Conservation (phyloP, 345 rosid genomes). For the Gossypium turneri region DNA sequence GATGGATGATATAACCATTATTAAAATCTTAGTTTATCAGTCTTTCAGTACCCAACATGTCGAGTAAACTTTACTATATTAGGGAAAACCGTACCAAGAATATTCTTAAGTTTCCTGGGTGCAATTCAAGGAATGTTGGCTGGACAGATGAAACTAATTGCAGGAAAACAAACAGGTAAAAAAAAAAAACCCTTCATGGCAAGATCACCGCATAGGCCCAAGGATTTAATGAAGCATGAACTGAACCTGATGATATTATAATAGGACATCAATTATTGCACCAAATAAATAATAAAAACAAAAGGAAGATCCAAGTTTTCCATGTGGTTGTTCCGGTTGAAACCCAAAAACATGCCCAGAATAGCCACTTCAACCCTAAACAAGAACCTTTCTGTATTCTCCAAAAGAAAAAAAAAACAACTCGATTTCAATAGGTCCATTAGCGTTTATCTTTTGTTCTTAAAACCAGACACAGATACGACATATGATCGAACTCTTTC, state of each 20-base stretch:
- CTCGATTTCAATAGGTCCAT: not conserved
- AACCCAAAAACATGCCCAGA: not conserved
- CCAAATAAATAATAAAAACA: not conserved
- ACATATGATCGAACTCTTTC: not conserved
- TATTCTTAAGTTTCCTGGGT: not conserved
- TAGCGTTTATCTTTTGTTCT: not conserved
- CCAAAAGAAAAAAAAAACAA: not conserved
- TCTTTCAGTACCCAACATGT: not conserved
- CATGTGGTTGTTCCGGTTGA: not conserved
- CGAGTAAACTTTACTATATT: not conserved
- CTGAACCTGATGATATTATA: not conserved
- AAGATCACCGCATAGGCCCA: not conserved
- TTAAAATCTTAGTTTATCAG: not conserved
- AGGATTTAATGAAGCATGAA: not conserved
- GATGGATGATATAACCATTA: not conserved
- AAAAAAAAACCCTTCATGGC: not conserved
- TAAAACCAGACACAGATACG: not conserved
- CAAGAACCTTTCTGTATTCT: not conserved
- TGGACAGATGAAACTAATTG: not conserved
- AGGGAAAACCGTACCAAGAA: constrained; percentile 7
- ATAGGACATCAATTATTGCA: not conserved
- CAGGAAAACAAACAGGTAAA: not conserved
- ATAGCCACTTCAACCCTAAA: not conserved
- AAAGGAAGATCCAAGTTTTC: not conserved
- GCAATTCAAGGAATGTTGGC: not conserved